These are phyloP conservation scores for Colletotrichum spaethianum DNA, from an alignment of 2,329 filamentous ascomycete genomes.

Conservation along the genomic window DNA sequence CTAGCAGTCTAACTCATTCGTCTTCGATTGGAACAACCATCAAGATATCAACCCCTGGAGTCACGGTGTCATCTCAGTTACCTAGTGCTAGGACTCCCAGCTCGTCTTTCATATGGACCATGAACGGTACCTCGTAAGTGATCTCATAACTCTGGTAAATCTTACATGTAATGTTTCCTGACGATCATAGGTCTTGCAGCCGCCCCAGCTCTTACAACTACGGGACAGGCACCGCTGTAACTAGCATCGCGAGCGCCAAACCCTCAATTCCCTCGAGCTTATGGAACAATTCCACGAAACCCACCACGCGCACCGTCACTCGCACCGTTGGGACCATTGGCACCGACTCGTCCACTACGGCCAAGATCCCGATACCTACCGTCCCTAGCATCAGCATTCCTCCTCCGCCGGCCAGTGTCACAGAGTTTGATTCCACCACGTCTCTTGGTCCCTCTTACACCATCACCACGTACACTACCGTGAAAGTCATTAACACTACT, in stretches of 20 bases:
- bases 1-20: not conserved
- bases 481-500: slow-evolving; percentile 18
- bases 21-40: not conserved
- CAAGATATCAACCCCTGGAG: not conserved
- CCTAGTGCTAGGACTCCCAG: slow-evolving; percentile 27
- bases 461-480: slow-evolving; percentile 27
- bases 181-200: not conserved
- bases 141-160: not conserved
- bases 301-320: not conserved
- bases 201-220: not conserved
- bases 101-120: slow-evolving; percentile 4
- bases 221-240: slow-evolving; percentile 24
- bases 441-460: slow-evolving; percentile 14
- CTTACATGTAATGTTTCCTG: not conserved
- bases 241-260: not conserved
- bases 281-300: slow-evolving; percentile 26
- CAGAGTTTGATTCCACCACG: not conserved
- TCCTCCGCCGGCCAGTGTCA: not conserved
- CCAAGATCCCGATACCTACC: slow-evolving; percentile 1
- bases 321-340: not conserved
- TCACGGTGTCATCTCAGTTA: slow-evolving; percentile 18
- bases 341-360: slow-evolving; percentile 8
- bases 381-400: slow-evolving; percentile 23
- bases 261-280: slow-evolving; percentile 6
- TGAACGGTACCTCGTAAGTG: slow-evolving; percentile 28